These are phyloP conservation scores for Beta macrorhiza DNA, from an alignment of 179 eudicot genomes.

Conservation along the genomic window DNA sequence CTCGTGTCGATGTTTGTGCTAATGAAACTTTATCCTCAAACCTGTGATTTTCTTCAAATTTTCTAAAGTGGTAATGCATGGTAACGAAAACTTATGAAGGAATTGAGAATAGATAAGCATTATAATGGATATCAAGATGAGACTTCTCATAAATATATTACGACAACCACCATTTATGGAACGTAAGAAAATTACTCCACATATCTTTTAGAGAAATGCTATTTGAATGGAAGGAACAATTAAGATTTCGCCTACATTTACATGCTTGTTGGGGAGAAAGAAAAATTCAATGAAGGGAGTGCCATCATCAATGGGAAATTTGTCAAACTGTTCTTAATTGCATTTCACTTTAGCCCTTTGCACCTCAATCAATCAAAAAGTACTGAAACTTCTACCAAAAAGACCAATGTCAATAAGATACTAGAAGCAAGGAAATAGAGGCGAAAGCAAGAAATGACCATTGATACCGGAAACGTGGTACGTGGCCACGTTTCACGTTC, in stretches of 20 bases:
- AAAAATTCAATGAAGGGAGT: background rate
- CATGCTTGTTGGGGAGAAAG: background rate
- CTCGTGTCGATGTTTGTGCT: no score
- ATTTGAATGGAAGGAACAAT: background rate
- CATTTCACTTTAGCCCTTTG: background rate
- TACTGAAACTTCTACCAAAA: background rate
- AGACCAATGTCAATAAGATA: conserved; percentile 3
- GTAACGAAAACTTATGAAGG: no score
- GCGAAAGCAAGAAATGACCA: background rate
- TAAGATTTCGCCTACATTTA: background rate
- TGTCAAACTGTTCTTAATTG: background rate
- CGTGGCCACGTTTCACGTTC: no score
- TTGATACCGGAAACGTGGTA: no score
- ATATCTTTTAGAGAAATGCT: background rate
- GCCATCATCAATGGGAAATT: background rate
- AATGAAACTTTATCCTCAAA: no score
- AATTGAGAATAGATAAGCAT: no score
- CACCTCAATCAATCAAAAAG: background rate
- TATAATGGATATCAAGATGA: no score
- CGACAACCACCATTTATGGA: no score
- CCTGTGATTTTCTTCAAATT: no score
- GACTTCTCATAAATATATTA: no score
- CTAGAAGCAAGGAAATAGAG: background rate
- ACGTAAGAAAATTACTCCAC: no score
- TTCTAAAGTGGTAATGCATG: no score